A percentile compares a stretch with the other conserved stretches of the same genome.
These are phyloP conservation scores for Talaromyces adpressus DNA, from an alignment of 495 filamentous ascomycete genomes.

Conservation along the genomic window DNA sequence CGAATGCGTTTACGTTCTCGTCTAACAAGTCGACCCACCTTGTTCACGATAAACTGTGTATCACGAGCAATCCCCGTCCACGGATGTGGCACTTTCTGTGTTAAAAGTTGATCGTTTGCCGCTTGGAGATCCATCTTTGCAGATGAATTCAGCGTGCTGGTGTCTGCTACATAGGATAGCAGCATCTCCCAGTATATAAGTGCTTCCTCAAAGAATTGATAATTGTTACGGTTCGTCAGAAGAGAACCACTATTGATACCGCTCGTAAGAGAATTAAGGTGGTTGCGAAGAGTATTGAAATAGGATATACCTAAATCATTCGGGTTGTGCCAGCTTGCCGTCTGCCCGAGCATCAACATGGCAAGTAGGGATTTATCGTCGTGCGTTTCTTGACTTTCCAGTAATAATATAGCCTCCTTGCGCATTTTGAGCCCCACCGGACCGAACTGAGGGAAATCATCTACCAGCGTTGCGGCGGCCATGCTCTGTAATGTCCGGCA, in stretches of 20 bases:
- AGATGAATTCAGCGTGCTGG: slow-evolving; percentile 25
- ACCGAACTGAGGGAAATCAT: slow-evolving; percentile 48
- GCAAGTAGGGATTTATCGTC: slow-evolving; percentile 46
- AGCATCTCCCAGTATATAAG: slow-evolving; percentile 58
- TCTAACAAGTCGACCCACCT: slow-evolving; percentile 47
- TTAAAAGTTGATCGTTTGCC: not conserved
- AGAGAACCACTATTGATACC: slow-evolving; percentile 10
- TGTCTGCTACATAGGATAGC: slow-evolving; percentile 48
- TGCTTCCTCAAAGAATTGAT: slow-evolving; percentile 51
- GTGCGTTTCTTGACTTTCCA: slow-evolving; percentile 35
- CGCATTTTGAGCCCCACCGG: slow-evolving; percentile 46
- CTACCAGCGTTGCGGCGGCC: slow-evolving; percentile 51
- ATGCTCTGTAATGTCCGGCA: slow-evolving; percentile 55
- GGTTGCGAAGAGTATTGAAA: slow-evolving; percentile 37
- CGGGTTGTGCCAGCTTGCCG: slow-evolving; percentile 50
- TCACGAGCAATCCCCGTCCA: slow-evolving; percentile 54
- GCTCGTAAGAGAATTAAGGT: slow-evolving; percentile 30
- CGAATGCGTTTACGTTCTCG: slow-evolving; percentile 39
- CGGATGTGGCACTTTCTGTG: slow-evolving; percentile 45
- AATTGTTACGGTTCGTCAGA: slow-evolving; percentile 33
- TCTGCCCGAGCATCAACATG: slow-evolving; percentile 49
- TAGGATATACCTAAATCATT: slow-evolving; percentile 45
- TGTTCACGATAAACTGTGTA: slow-evolving; percentile 45
- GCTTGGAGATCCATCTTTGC: slow-evolving; percentile 19
- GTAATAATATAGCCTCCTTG: slow-evolving; percentile 39